Evolutionary conservation across 768 basidiomycete species (phyloP), one percentile per base, ranked within the genome.

Genomic region (Hygrophorus russula): DNA sequence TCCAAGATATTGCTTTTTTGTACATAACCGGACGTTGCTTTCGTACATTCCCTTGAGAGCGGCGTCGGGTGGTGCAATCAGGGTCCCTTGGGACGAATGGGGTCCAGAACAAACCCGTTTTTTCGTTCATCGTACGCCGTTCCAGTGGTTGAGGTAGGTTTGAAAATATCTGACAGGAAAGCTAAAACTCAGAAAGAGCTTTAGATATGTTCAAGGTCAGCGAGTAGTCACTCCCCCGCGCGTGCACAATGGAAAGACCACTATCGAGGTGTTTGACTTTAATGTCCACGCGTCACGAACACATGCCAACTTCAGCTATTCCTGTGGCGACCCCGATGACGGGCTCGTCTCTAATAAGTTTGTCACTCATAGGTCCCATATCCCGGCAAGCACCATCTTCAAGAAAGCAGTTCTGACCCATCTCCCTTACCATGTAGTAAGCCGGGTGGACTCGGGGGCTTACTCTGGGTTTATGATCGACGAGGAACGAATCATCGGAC

Each of bases 131-230:
- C 39, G 32, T 10, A 14, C 31, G 3, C 41, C 46, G 0, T 15
- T 33, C 24, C 37, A 44, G 33, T 48, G 49, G 48, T 37, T 46
- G n/a, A 31, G 51, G 51, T 52, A 41, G 17, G 11, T 36, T 27
- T n/a, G 9, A 28, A n/a, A 36, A 12, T 27, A 4, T 19, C n/a
- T 41, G 14, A 15, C 30, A 4, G 7, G 14, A n/a, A 18, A 6
- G 29, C 31, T 17, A 3, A 7, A 29, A 13, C 28, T 29, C n/a
- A 19, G 15, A 14, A 15, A 12, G 15, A 14, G 9, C 40, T 30
- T n/a, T 34, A 49, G 50, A 45, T 53, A 53, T 19, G 52, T 51
- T 1, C 52, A 53, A 13, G 53, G 53, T 8, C 46, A 50, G 28
- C 53, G 51, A 9, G 43, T 52, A 14, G 44, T 52, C 10, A 39